These are phyloP conservation scores for Ascochyta koolunga DNA, from an alignment of 2,329 filamentous ascomycete genomes.

Conservation along the genomic window DNA sequence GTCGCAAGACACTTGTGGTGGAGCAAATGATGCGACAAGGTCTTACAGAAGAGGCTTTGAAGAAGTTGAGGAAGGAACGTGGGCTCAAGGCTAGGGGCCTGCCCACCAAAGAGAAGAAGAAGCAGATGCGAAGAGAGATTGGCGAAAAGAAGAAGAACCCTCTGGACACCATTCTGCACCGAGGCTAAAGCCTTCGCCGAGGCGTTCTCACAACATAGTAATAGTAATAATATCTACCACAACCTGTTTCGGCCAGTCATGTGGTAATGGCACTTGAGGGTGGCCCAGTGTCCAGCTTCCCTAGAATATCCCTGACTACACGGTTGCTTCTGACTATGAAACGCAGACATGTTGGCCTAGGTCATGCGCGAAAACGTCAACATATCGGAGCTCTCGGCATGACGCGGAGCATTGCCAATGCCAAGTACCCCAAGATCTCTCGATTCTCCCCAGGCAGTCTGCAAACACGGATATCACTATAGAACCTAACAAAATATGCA, in stretches of 20 bases:
- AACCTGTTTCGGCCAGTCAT: neutral
- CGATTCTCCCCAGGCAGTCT: slow-evolving; percentile 1
- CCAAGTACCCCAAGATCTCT: slow-evolving; percentile 2
- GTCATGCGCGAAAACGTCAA: neutral
- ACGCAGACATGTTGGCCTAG: neutral
- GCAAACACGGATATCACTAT: too few relatives aligned
- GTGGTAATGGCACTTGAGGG: neutral
- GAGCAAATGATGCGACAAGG: slow-evolving; percentile 77
- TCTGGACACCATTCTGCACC: slow-evolving; percentile 34
- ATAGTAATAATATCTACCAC: neutral
- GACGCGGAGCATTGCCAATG: slow-evolving; percentile 1
- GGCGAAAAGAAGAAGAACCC: slow-evolving; percentile 33
- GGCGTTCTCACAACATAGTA: neutral
- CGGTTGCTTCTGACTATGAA: neutral
- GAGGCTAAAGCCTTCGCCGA: slow-evolving; percentile 20
- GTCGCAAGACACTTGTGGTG: slow-evolving; percentile 83
- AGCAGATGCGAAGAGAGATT: slow-evolving; percentile 26
- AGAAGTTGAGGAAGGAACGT: slow-evolving; percentile 57
- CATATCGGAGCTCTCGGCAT: neutral
- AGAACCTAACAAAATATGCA: too few relatives aligned
- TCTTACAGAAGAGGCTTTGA: slow-evolving; percentile 69
- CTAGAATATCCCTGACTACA: neutral
- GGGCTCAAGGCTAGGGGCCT: slow-evolving; percentile 40
- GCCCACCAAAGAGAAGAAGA: slow-evolving; percentile 33
- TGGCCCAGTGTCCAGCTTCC: neutral